Percentiles rank a stretch among this genome's conserved stretches.
These are phyloP conservation scores for Corylus americana DNA, from an alignment of 306 rosid species.

Conservation along the genomic window DNA sequence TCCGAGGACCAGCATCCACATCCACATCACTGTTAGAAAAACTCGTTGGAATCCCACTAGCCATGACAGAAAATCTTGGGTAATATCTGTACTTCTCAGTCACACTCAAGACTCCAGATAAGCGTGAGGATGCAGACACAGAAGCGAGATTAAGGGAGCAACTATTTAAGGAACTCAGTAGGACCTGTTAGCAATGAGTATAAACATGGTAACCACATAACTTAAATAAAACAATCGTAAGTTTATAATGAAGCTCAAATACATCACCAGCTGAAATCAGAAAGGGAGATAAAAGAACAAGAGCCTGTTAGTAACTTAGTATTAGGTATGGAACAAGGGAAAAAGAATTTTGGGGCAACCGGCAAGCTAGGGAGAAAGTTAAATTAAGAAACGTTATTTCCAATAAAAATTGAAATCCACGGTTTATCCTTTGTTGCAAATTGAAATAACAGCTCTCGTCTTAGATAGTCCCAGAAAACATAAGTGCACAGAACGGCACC, in stretches of 20 bases:
- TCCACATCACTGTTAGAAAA: conserved; percentile 32
- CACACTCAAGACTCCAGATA: not conserved
- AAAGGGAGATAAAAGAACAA: not conserved
- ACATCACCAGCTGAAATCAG: not conserved
- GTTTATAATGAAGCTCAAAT: not conserved
- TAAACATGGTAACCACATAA: not conserved
- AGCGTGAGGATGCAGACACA: conserved; percentile 1
- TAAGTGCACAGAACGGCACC: not conserved
- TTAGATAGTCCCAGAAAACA: not conserved
- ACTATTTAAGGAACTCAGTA: not conserved
- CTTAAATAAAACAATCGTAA: not conserved
- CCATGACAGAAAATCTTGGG: conserved; percentile 8
- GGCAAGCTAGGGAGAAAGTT: not conserved
- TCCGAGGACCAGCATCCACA: conserved; percentile 34
- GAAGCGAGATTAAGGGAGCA: conserved; percentile 7
- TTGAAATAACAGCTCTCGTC: not conserved
- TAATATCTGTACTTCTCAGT: not conserved
- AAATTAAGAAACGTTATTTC: not conserved
- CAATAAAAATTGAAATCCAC: not conserved
- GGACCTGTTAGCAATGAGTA: not conserved
- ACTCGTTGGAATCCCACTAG: not conserved
- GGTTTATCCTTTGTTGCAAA: not conserved
- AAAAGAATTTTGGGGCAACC: not conserved
- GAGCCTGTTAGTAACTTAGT: not conserved
- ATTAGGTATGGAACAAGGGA: not conserved